Percentiles rank a stretch among this genome's conserved stretches.
Conservation (phyloP, 192 early-diverging fungal species). For the Coemansia sp. region DNA sequence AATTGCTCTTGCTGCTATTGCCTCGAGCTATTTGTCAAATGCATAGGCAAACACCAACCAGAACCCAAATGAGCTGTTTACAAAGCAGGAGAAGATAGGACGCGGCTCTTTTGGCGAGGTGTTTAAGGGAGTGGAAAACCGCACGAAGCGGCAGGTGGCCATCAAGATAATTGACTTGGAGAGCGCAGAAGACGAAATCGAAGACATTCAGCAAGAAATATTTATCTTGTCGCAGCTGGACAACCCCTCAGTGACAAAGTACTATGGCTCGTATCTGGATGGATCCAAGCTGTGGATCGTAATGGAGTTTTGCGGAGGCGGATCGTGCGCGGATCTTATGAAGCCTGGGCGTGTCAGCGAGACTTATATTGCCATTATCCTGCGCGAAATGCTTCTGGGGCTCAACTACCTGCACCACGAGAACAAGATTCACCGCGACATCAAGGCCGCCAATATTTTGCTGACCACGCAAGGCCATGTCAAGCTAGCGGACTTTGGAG, state of each 20-base stretch:
- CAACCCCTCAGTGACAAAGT: constrained; percentile 79
- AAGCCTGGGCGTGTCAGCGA: constrained; percentile 80
- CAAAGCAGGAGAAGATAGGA: constrained; percentile 51
- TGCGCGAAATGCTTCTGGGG: constrained; percentile 82
- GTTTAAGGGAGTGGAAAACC: constrained; percentile 65
- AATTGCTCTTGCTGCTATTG: constrained; percentile 10
- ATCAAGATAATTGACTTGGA: constrained; percentile 98
- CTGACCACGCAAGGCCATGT: constrained; percentile 71
- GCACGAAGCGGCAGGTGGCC: constrained; percentile 66
- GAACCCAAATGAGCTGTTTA: constrained; percentile 54
- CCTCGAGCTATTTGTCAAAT: no score
- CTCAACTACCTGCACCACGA: constrained; percentile 90
- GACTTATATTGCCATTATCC: constrained; percentile 86
- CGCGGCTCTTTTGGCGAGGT: constrained; percentile 80
- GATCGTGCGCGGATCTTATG: constrained; percentile 92
- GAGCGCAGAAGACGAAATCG: constrained; percentile 95
- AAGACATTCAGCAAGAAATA: constrained; percentile 98
- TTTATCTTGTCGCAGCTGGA: constrained; percentile 90
- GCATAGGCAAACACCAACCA: no score
- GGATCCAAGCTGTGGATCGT: constrained; percentile 91
- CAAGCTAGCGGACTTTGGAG: constrained; percentile 97
- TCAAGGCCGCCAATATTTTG: constrained; percentile 92
- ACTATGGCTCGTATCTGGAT: constrained; percentile 89
- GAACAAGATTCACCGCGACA: constrained; percentile 88
- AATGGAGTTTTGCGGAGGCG: constrained; percentile 97